Percentiles rank a stretch among this genome's conserved stretches.
Evolutionary conservation across 805 yeast species (phyloP).

Genomic region (Lipomyces orientalis): DNA sequence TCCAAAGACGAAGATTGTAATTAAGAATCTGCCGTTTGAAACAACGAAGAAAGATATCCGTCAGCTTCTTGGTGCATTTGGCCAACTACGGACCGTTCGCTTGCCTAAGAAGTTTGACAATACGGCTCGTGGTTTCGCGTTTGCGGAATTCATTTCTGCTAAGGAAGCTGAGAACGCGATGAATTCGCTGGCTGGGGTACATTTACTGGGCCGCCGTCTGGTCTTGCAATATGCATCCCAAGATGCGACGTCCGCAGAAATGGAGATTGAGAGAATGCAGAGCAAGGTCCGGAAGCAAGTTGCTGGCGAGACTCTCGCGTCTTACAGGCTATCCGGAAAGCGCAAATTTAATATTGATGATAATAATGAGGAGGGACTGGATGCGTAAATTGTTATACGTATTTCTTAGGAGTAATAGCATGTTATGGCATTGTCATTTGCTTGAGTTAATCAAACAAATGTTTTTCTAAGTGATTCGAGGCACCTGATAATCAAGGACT

Average conservation of each 20-base stretch:
- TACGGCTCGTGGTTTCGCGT: slow-evolving; percentile 96
- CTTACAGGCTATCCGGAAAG: slow-evolving; percentile 70
- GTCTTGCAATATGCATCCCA: slow-evolving; percentile 91
- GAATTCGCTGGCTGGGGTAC: slow-evolving; percentile 93
- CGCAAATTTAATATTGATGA: slow-evolving; percentile 66
- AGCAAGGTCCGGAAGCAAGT: slow-evolving; percentile 81
- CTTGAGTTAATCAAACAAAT: neutral
- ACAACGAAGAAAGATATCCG: slow-evolving; percentile 91
- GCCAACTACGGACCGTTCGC: slow-evolving; percentile 90
- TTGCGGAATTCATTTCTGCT: slow-evolving; percentile 85
- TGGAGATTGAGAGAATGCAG: slow-evolving; percentile 89
- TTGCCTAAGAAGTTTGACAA: slow-evolving; percentile 96
- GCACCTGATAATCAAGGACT: neutral
- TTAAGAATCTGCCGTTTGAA: slow-evolving; percentile 97
- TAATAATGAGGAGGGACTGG: slow-evolving; percentile 49
- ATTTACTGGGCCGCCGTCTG: slow-evolving; percentile 90
- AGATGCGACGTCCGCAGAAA: slow-evolving; percentile 83
- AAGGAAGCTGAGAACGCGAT: slow-evolving; percentile 92
- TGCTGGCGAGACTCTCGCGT: slow-evolving; percentile 72
- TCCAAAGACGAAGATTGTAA: slow-evolving; percentile 69
- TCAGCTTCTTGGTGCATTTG: slow-evolving; percentile 91
- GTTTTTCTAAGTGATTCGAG: neutral
- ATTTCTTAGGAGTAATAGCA: neutral
- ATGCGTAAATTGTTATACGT: neutral
- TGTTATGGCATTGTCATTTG: neutral